Evolutionary conservation across 352 stramenopile genomes (phyloP).

Genomic region (Phytopythium sindhum): DNA sequence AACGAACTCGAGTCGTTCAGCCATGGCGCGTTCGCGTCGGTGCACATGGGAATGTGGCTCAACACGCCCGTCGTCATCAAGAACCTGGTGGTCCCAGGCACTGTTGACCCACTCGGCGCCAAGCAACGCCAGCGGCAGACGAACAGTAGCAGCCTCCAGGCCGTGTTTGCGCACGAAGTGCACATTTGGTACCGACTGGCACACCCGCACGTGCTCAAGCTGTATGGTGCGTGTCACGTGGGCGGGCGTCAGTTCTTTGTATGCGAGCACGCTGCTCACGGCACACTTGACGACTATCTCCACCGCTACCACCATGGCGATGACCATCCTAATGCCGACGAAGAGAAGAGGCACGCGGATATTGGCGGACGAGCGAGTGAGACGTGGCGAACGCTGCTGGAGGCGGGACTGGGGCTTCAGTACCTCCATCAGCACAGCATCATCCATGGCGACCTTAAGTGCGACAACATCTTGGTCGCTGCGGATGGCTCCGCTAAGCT

Average conservation of each 20-base stretch:
- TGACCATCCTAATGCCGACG: conserved; percentile 6
- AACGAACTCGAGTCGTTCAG: conserved; percentile 20
- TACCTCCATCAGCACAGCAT: conserved; percentile 35
- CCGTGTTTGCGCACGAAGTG: conserved; percentile 25
- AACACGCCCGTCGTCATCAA: conserved; percentile 33
- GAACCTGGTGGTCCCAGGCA: conserved; percentile 12
- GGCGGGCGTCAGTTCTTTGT: conserved; percentile 34
- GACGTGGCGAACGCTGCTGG: conserved; percentile 25
- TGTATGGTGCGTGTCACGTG: conserved; percentile 31
- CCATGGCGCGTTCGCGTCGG: conserved; percentile 26
- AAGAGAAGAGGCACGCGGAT: conserved; percentile 11
- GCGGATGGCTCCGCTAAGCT: conserved; percentile 27
- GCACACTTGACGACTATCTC: conserved; percentile 24
- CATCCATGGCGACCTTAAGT: conserved; percentile 36
- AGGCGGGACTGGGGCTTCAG: conserved; percentile 24
- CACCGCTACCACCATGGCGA: conserved; percentile 8
- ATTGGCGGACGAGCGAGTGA: conserved; percentile 14
- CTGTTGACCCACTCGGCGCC: not conserved
- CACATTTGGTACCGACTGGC: conserved; percentile 29
- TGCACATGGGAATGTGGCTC: conserved; percentile 28
- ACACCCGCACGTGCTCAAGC: conserved; percentile 30
- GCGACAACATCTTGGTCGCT: conserved; percentile 34
- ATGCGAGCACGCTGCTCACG: conserved; percentile 25
- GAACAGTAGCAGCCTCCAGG: conserved; percentile 7
- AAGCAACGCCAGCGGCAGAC: not conserved